Conservation (phyloP, 2,329 filamentous ascomycete species). For the Scedosporium apiospermum region DNA sequence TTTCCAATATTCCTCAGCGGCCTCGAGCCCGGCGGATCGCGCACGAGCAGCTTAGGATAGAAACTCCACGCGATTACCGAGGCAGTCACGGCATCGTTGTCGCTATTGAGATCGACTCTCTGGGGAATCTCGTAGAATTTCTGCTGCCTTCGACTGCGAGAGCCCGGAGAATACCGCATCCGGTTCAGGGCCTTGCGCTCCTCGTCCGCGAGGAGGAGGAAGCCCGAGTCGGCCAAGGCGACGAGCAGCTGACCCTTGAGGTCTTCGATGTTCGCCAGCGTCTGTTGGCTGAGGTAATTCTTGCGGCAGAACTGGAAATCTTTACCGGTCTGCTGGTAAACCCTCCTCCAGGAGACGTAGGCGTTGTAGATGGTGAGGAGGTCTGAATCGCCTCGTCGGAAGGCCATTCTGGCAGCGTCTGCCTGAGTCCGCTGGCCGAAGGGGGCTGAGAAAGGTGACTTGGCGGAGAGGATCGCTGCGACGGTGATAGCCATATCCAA, state of each 20-base stretch:
- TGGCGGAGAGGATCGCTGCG: constrained; percentile 87
- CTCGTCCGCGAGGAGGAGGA: constrained; percentile 63
- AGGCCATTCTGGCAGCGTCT: constrained; percentile 67
- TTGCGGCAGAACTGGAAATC: constrained; percentile 90
- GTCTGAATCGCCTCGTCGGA: constrained; percentile 82
- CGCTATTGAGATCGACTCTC: constrained; percentile 63
- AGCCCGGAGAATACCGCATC: constrained; percentile 48
- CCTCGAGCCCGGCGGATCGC: constrained; percentile 60
- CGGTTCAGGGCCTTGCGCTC: constrained; percentile 62
- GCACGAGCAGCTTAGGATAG: constrained; percentile 83
- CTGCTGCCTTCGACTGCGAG: constrained; percentile 47
- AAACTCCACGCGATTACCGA: constrained; percentile 90
- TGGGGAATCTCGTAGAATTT: constrained; percentile 76
- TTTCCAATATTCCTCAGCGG: constrained; percentile 87
- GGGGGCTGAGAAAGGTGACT: constrained; percentile 83
- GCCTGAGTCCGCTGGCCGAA: constrained; percentile 78
- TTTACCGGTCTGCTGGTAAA: constrained; percentile 58
- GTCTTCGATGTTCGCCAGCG: constrained; percentile 85
- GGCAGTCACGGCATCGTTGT: constrained; percentile 68
- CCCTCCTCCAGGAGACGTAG: constrained; percentile 78
- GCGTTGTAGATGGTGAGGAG: constrained; percentile 90
- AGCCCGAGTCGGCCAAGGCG: constrained; percentile 75
- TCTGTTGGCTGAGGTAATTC: constrained; percentile 86
- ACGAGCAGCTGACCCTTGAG: constrained; percentile 85
- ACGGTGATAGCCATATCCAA: constrained; percentile 86